A percentile compares a stretch with the other conserved stretches of the same genome.
These are phyloP conservation scores for Pseudonectria foliicola DNA, from an alignment of 2,329 filamentous ascomycete genomes.

Conservation along the genomic window DNA sequence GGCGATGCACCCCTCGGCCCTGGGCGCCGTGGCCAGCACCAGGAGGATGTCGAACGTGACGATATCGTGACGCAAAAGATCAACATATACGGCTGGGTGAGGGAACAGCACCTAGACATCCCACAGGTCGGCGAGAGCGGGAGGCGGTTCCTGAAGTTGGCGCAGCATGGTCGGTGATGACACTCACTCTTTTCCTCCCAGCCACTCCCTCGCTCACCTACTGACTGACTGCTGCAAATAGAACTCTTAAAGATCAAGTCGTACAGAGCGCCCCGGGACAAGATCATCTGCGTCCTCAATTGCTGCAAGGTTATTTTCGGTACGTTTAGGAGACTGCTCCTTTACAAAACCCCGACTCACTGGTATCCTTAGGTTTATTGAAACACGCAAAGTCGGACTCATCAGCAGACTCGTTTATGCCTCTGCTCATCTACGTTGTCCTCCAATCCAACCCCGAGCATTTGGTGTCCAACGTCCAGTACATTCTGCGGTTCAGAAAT, in stretches of 20 bases:
- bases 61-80: constrained; percentile 96
- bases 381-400: constrained; percentile 91
- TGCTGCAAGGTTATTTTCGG: constrained; percentile 99
- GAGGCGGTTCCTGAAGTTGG: constrained; percentile 77
- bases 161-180: constrained; percentile 64
- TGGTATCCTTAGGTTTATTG: constrained; percentile 58
- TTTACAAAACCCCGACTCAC: not conserved
- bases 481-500: constrained; percentile 93
- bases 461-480: constrained; percentile 94
- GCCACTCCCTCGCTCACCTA: too few relatives aligned
- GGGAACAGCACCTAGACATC: constrained; percentile 90
- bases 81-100: constrained; percentile 91
- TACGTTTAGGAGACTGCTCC: constrained; percentile 34
- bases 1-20: constrained; percentile 65
- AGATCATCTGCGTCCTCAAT: constrained; percentile 96
- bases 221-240: constrained; percentile 29
- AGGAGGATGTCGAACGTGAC: constrained; percentile 95
- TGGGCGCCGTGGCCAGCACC: constrained; percentile 88
- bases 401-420: constrained; percentile 93
- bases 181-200: not conserved
- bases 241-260: constrained; percentile 94
- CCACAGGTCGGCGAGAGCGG: constrained; percentile 77
- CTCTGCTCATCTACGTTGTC: constrained; percentile 91
- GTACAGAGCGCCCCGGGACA: constrained; percentile 93
- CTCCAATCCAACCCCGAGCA: constrained; percentile 92